Percentiles rank a stretch among this genome's conserved stretches.
Evolutionary conservation across 2,329 filamentous ascomycete genomes (phyloP).

Genomic region (Colletotrichum sp.): DNA sequence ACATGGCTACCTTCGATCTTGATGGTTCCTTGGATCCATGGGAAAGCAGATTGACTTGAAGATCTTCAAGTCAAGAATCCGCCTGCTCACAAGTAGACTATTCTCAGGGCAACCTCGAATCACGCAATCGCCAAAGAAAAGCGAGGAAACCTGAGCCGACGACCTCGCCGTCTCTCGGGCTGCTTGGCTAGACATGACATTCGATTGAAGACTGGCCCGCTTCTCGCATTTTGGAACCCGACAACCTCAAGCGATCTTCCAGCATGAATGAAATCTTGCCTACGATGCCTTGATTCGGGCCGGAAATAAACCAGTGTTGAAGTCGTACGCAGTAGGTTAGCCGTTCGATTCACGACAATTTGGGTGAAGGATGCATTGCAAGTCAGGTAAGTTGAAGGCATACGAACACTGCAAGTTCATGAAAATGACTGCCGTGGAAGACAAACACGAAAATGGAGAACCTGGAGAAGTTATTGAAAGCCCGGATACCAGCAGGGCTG

Average conservation of each 20-base stretch:
- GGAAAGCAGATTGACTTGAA: background rate
- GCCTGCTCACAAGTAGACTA: background rate
- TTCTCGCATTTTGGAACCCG: background rate
- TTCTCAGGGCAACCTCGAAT: background rate
- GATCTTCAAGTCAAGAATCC: background rate
- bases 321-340: background rate
- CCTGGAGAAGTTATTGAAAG: too few species aligned
- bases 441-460: too few species aligned
- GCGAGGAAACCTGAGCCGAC: background rate
- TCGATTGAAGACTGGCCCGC: background rate
- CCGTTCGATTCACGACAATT: background rate
- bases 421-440: background rate
- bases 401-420: background rate
- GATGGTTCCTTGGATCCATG: background rate
- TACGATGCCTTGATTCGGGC: background rate
- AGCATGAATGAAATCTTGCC: background rate
- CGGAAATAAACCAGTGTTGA: background rate
- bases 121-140: background rate
- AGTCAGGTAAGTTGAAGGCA: background rate
- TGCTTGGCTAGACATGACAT: background rate
- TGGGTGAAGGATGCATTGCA: background rate
- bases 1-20: background rate
- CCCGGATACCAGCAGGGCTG: too few species aligned
- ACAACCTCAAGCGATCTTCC: background rate
- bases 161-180: background rate